phyloP scores from a whole-genome alignment of 352 stramenopile species.

The Phytophthora tentaculata region DNA sequence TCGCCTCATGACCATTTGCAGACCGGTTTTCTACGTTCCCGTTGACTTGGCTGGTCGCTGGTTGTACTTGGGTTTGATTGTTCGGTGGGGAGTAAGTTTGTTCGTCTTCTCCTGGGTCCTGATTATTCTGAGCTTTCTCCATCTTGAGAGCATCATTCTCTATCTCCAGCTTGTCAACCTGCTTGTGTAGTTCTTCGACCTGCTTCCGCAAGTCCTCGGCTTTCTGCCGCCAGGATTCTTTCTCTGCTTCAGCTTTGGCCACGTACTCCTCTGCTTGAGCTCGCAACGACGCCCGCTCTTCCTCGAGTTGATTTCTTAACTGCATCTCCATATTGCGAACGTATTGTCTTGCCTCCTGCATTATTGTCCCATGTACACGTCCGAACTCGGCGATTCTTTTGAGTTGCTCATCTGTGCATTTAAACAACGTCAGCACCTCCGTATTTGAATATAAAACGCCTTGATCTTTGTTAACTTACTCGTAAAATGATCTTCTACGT shows the following conservation, averaged over 20 bases:
- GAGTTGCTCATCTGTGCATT: slow-evolving; percentile 67
- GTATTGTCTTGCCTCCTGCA: slow-evolving; percentile 73
- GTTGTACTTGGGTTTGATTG: slow-evolving; percentile 20
- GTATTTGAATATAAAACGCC: not conserved
- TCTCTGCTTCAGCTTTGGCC: slow-evolving; percentile 52
- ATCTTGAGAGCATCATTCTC: slow-evolving; percentile 15
- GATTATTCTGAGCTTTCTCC: slow-evolving; percentile 15
- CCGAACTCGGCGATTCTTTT: slow-evolving; percentile 84
- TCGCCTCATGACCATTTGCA: slow-evolving; percentile 9
- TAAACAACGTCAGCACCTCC: slow-evolving; percentile 10
- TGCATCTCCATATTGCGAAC: slow-evolving; percentile 66
- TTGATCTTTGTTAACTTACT: slow-evolving; percentile 44
- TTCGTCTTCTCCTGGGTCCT: slow-evolving; percentile 10
- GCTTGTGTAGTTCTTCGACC: slow-evolving; percentile 28
- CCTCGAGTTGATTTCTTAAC: slow-evolving; percentile 54
- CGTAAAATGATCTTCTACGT: slow-evolving; percentile 72
- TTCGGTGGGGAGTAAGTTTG: slow-evolving; percentile 21
- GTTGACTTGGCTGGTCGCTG: slow-evolving; percentile 2
- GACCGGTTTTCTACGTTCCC: slow-evolving; percentile 3
- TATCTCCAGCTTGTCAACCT: slow-evolving; percentile 24
- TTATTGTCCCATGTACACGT: slow-evolving; percentile 65
- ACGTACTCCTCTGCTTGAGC: slow-evolving; percentile 63
- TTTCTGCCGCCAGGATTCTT: slow-evolving; percentile 38
- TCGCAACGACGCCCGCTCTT: slow-evolving; percentile 50
- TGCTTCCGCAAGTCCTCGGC: slow-evolving; percentile 37